These are phyloP conservation scores for Xylaria arbuscula DNA, from an alignment of 2,329 filamentous ascomycete genomes.

Conservation along the genomic window DNA sequence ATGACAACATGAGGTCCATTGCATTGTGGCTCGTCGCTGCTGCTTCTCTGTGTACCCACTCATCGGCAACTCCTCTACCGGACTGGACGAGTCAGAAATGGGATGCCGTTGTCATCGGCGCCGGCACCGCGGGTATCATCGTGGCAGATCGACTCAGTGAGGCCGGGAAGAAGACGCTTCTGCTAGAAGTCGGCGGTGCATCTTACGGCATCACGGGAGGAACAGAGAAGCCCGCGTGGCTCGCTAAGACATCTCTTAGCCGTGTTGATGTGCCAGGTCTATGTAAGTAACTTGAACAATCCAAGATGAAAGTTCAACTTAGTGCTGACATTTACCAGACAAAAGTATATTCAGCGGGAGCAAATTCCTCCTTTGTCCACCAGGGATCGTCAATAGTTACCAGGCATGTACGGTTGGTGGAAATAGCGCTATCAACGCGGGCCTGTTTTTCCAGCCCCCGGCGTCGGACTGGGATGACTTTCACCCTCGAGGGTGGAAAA, in stretches of 20 bases:
- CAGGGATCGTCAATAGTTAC: constrained; percentile 55
- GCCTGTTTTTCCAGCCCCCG: constrained; percentile 64
- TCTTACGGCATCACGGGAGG: constrained; percentile 63
- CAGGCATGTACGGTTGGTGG: constrained; percentile 64
- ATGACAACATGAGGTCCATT: constrained; percentile 25
- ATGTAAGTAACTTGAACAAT: constrained; percentile 50
- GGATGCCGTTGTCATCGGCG: constrained; percentile 59
- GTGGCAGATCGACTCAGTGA: constrained; percentile 63
- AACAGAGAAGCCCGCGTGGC: constrained; percentile 60
- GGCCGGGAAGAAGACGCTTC: constrained; percentile 62
- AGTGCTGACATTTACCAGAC: constrained; percentile 46
- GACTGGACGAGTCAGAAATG: constrained; percentile 48
- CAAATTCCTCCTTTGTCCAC: constrained; percentile 55
- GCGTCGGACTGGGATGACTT: constrained; percentile 64
- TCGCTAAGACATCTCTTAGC: constrained; percentile 59
- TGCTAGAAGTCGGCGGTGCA: constrained; percentile 63
- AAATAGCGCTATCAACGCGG: constrained; percentile 65
- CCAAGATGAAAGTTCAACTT: no score
- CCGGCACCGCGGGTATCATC: constrained; percentile 64
- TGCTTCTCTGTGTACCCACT: neutral
- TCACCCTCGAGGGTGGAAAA: constrained; percentile 63
- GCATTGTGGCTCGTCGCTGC: constrained; percentile 9
- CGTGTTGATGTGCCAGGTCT: constrained; percentile 65
- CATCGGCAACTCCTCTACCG: constrained; percentile 35
- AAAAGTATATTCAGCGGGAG: constrained; percentile 60